Conservation (phyloP, 345 rosid genomes). For the Anacardium occidentale region DNA sequence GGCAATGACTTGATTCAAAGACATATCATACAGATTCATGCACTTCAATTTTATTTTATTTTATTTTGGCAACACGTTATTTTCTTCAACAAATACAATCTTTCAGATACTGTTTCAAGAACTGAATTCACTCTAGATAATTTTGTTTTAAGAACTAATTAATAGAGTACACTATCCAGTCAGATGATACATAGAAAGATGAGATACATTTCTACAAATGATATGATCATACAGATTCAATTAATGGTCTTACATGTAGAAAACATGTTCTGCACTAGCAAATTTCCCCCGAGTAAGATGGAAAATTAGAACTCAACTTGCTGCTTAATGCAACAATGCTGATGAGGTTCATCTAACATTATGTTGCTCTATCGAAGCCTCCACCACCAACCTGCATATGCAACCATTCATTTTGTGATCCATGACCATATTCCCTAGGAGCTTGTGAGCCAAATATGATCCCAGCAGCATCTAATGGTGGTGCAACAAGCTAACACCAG, state of each 20-base stretch:
- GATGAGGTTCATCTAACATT: constrained; percentile 18
- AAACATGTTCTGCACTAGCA: constrained; percentile 13
- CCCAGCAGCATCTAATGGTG: constrained; percentile 53
- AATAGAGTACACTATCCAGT: constrained; percentile 7
- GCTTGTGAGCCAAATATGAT: constrained; percentile 61
- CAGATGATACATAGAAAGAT: constrained; percentile 20
- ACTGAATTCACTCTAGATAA: constrained; percentile 14
- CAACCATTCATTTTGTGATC: constrained; percentile 66
- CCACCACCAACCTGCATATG: constrained; percentile 85
- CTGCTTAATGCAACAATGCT: constrained; percentile 7
- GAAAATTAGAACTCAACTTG: constrained; percentile 13
- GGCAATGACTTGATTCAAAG: too few species aligned
- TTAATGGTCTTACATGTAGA: constrained; percentile 3
- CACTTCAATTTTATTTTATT: too few species aligned
- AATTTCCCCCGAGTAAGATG: constrained; percentile 6
- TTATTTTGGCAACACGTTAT: not conserved
- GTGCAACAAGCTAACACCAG: constrained; percentile 45
- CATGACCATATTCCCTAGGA: constrained; percentile 53
- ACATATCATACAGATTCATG: too few species aligned
- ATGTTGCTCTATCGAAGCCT: constrained; percentile 50
- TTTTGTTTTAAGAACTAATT: constrained; percentile 1
- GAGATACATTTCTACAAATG: constrained; percentile 31
- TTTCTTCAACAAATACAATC: constrained; percentile 7
- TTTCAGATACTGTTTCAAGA: not conserved
- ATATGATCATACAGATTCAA: constrained; percentile 23